Conservation (phyloP, 2,329 filamentous ascomycete genomes). For the Fusarium domesticum region DNA sequence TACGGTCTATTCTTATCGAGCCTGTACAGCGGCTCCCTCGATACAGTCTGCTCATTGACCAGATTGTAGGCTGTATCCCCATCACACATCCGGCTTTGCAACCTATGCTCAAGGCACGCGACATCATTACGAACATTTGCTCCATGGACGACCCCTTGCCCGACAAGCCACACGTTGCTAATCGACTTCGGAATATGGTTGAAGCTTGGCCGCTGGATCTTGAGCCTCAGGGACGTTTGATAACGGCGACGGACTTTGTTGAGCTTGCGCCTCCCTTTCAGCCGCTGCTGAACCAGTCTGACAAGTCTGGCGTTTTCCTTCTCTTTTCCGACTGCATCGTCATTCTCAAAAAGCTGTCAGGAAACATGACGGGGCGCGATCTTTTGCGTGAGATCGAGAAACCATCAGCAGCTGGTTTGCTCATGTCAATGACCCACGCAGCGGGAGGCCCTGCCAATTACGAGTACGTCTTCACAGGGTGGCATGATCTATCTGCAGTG, state of each 20-base stretch:
- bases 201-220: conserved; percentile 73
- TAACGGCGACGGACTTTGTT: conserved; percentile 75
- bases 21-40: conserved; percentile 91
- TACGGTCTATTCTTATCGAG: conserved; percentile 91
- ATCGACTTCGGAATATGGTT: conserved; percentile 71
- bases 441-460: conserved; percentile 59
- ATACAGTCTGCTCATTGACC: conserved; percentile 95
- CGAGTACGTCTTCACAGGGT: conserved; percentile 74
- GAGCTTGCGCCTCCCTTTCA: conserved; percentile 73
- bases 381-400: conserved; percentile 83
- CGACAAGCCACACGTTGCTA: conserved; percentile 71
- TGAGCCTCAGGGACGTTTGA: conserved; percentile 71
- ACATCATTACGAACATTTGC: conserved; percentile 95
- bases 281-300: conserved; percentile 38
- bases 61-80: conserved; percentile 83
- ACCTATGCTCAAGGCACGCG: conserved; percentile 79
- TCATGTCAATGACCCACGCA: conserved; percentile 62
- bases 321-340: conserved; percentile 82
- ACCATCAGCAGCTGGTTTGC: conserved; percentile 61
- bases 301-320: conserved; percentile 68
- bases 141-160: conserved; percentile 73
- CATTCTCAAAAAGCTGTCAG: conserved; percentile 67
- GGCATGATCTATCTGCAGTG: conserved; percentile 65
- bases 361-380: conserved; percentile 67
- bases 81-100: conserved; percentile 82